A percentile compares a stretch with the other conserved stretches of the same genome.
These are phyloP conservation scores for Scedosporium minutisporum DNA, from an alignment of 2,329 filamentous ascomycete species.

Conservation along the genomic window DNA sequence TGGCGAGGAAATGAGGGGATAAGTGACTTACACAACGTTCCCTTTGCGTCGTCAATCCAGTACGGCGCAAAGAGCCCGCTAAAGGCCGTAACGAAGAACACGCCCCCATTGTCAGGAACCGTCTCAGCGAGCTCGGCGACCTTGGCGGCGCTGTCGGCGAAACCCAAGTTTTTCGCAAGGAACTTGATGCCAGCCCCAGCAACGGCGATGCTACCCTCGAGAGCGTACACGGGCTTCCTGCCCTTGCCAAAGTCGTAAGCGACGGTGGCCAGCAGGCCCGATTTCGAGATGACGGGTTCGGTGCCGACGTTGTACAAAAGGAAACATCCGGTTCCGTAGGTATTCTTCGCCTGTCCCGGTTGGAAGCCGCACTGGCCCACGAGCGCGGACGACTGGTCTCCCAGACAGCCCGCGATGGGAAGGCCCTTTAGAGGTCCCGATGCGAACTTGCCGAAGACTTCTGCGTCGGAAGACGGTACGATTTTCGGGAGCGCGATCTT, in stretches of 20 bases:
- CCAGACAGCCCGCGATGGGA: conserved; percentile 72
- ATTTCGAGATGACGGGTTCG: conserved; percentile 74
- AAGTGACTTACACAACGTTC: conserved; percentile 61
- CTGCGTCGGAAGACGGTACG: conserved; percentile 66
- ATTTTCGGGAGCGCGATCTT: conserved; percentile 76
- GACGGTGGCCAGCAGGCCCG: conserved; percentile 76
- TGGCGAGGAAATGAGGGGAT: not conserved
- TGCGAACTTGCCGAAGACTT: conserved; percentile 60
- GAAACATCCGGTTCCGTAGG: conserved; percentile 85
- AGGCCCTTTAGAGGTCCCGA: conserved; percentile 58
- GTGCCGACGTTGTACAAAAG: conserved; percentile 80
- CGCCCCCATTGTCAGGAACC: conserved; percentile 66
- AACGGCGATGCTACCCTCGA: conserved; percentile 77
- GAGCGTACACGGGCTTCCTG: conserved; percentile 59
- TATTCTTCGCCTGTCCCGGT: conserved; percentile 79
- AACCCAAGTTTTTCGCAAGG: conserved; percentile 52
- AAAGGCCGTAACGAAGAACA: conserved; percentile 83
- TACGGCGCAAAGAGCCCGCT: conserved; percentile 86
- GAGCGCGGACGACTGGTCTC: conserved; percentile 77
- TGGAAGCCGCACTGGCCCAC: conserved; percentile 80
- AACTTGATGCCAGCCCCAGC: conserved; percentile 75
- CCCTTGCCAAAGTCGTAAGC: conserved; percentile 68
- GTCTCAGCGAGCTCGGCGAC: conserved; percentile 42
- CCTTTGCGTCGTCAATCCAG: conserved; percentile 89
- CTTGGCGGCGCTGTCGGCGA: conserved; percentile 40